These are phyloP conservation scores for Schwanniomyces etchellsii DNA, from an alignment of 1,139 yeast genomes.

Conservation along the genomic window DNA sequence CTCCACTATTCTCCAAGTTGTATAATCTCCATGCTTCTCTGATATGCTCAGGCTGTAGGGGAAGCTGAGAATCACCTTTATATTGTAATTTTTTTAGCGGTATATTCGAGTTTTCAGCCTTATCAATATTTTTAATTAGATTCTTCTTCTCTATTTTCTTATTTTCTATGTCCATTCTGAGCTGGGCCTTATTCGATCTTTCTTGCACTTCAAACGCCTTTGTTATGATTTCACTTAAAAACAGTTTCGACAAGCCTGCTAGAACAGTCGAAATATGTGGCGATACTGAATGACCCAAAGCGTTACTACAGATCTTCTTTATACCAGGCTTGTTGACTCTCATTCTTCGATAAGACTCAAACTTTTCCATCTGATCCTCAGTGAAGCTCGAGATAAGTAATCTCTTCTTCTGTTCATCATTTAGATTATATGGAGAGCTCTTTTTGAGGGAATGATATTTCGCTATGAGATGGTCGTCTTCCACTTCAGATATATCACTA, in stretches of 20 bases:
- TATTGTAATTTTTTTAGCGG: conserved; percentile 25
- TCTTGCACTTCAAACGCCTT: conserved; percentile 67
- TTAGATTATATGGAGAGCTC: conserved; percentile 17
- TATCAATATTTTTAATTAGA: conserved; percentile 21
- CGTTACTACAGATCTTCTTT: conserved; percentile 73
- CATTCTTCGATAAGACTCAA: conserved; percentile 83
- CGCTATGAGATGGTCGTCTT: conserved; percentile 30
- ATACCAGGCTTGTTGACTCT: conserved; percentile 76
- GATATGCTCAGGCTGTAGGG: conserved; percentile 77
- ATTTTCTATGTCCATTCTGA: conserved; percentile 30
- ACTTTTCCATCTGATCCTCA: conserved; percentile 80
- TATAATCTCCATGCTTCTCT: conserved; percentile 85
- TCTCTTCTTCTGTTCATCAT: conserved; percentile 53
- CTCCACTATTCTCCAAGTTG: conserved; percentile 62
- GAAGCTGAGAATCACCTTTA: conserved; percentile 46
- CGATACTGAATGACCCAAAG: conserved; percentile 77
- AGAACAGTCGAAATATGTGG: conserved; percentile 76
- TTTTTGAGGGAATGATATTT: conserved; percentile 24
- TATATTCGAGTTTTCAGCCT: conserved; percentile 25
- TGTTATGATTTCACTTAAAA: conserved; percentile 83
- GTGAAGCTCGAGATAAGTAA: conserved; percentile 68
- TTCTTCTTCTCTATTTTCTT: conserved; percentile 30
- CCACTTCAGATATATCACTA: conserved; percentile 30
- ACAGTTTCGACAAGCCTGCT: conserved; percentile 84
- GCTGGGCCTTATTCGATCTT: conserved; percentile 43